These are phyloP conservation scores for Barnettozyma pratensis DNA, from an alignment of 805 yeast genomes.

Conservation along the genomic window DNA sequence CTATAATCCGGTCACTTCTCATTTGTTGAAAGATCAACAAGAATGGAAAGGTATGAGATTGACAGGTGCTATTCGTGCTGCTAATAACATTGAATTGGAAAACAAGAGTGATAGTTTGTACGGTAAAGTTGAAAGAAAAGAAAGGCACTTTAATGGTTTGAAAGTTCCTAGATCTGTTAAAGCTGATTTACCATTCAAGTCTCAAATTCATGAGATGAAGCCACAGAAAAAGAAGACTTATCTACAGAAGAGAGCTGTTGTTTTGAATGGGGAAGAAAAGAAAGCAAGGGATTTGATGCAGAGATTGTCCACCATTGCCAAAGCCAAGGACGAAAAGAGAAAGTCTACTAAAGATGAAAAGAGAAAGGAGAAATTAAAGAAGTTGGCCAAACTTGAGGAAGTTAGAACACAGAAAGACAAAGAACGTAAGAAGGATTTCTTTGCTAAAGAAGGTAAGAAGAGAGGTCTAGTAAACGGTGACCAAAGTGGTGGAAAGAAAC, in stretches of 20 bases:
- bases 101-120: slow-evolving; percentile 45
- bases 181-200: slow-evolving; percentile 79
- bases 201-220: slow-evolving; percentile 84
- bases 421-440: slow-evolving; percentile 84
- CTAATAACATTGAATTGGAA: slow-evolving; percentile 59
- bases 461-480: slow-evolving; percentile 34
- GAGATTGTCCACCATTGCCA: slow-evolving; percentile 78
- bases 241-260: slow-evolving; percentile 88
- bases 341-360: slow-evolving; percentile 68
- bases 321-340: slow-evolving; percentile 78
- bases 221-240: slow-evolving; percentile 83
- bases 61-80: slow-evolving; percentile 91
- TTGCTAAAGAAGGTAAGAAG: slow-evolving; percentile 66
- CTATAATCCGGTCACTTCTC: slow-evolving; percentile 94
- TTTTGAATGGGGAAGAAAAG: slow-evolving; percentile 88
- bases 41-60: slow-evolving; percentile 97
- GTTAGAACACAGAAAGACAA: slow-evolving; percentile 66
- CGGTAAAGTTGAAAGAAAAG: slow-evolving; percentile 73
- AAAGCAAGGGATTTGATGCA: slow-evolving; percentile 86
- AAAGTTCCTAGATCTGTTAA: slow-evolving; percentile 79
- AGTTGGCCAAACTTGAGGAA: slow-evolving; percentile 69
- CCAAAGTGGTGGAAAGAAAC: slow-evolving; percentile 26
- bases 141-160: slow-evolving; percentile 82
- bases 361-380: slow-evolving; percentile 70
- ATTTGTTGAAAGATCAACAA: slow-evolving; percentile 66